Evolutionary conservation across 805 yeast species (phyloP).

Genomic region (Hagleromyces aurorensis): DNA sequence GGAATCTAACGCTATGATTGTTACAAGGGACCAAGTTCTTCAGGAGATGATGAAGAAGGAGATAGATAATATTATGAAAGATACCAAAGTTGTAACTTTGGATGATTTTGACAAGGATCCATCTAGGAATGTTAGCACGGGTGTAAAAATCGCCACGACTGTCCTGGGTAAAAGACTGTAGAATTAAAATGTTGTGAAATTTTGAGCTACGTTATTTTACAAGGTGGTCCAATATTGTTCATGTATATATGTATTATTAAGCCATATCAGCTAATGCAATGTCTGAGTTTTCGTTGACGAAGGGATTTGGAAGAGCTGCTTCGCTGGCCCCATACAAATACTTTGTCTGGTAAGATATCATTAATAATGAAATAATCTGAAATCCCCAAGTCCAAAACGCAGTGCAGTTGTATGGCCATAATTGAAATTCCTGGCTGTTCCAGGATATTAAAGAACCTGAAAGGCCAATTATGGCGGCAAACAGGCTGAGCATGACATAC

Average conservation of each 20-base stretch:
- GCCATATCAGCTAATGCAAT: too few relatives aligned
- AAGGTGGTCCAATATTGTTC: too few relatives aligned
- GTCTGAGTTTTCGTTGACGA: too few relatives aligned
- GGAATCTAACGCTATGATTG: slow-evolving; percentile 76
- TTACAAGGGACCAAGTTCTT: slow-evolving; percentile 60
- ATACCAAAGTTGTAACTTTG: slow-evolving; percentile 46
- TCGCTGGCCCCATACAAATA: slow-evolving; percentile 16
- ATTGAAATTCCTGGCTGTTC: slow-evolving; percentile 9
- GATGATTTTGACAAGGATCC: slow-evolving; percentile 54
- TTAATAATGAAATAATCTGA: slow-evolving; percentile 12
- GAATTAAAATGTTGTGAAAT: too few relatives aligned
- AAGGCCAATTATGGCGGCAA: slow-evolving; percentile 5
- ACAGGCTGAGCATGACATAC: slow-evolving; percentile 12
- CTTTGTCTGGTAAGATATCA: slow-evolving; percentile 25
- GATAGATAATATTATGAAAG: slow-evolving; percentile 46
- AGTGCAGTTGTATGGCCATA: slow-evolving; percentile 20
- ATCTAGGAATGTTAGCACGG: slow-evolving; percentile 52
- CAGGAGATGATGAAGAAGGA: slow-evolving; percentile 53
- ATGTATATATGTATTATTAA: too few relatives aligned
- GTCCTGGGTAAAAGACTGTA: slow-evolving; percentile 48
- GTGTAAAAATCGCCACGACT: slow-evolving; percentile 61
- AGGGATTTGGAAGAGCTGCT: slow-evolving; percentile 19
- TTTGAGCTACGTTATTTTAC: too few relatives aligned
- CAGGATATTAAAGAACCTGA: slow-evolving; percentile 2
- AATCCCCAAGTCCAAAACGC: slow-evolving; percentile 13